Conservation (phyloP, 768 basidiomycete species). For the Lepiota brunneoincarnata region DNA sequence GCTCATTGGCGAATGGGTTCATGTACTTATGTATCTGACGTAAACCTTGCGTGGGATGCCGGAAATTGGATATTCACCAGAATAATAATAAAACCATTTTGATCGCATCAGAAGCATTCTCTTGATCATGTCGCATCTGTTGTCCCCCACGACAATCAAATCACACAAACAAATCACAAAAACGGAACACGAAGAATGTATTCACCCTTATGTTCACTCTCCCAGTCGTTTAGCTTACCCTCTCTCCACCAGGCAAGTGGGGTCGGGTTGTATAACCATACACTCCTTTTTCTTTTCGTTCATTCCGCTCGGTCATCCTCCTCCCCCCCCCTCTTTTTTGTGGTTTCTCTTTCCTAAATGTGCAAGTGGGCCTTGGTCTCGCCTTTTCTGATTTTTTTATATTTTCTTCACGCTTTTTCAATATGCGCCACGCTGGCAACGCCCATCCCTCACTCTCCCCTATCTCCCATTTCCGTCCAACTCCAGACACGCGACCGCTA, state of each 20-base stretch:
- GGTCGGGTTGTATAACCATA: neutral
- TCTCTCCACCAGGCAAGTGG: neutral
- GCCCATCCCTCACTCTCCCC: constrained; percentile 1
- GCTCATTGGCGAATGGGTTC: too few relatives aligned
- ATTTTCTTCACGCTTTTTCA: neutral
- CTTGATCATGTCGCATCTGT: constrained; percentile 9
- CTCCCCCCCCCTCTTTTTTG: neutral
- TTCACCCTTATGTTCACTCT: neutral
- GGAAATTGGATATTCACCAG: too few relatives aligned
- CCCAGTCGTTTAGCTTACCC: neutral
- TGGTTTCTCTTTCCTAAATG: neutral
- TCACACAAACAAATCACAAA: neutral
- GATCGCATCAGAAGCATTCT: neutral
- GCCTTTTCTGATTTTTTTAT: neutral
- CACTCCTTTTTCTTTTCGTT: neutral
- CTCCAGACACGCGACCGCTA: constrained; percentile 2
- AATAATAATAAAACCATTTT: too few relatives aligned
- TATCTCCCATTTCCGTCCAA: neutral
- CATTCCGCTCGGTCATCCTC: neutral
- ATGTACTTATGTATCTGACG: too few relatives aligned
- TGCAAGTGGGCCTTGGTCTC: constrained; percentile 8
- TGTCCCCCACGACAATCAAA: neutral
- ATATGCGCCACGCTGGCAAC: neutral
- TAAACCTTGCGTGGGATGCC: too few relatives aligned
- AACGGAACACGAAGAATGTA: neutral